Conservation (phyloP, 805 yeast species). For the Candida maris region DNA sequence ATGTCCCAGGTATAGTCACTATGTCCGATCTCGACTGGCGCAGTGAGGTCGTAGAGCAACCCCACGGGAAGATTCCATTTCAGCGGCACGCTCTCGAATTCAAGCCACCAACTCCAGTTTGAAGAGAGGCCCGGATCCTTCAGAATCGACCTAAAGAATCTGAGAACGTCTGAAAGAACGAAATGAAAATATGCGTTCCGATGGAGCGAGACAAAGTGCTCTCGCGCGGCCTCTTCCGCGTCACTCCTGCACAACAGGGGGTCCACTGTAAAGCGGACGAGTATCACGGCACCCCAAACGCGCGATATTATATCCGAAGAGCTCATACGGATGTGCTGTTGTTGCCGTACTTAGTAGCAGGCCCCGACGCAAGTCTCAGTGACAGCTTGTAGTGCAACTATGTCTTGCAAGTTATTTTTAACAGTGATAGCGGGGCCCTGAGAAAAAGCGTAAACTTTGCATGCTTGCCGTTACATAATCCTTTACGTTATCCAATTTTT, state of each 20-base stretch:
- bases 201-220: conserved; percentile 21
- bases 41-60: conserved; percentile 47
- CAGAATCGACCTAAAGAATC: conserved; percentile 35
- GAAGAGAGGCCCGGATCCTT: conserved; percentile 20
- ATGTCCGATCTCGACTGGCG: conserved; percentile 7
- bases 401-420: no score
- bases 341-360: no score
- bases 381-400: no score
- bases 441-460: no score
- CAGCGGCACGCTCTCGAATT: conserved; percentile 58
- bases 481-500: no score
- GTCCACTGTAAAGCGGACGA: conserved; percentile 35
- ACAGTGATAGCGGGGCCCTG: no score
- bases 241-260: conserved; percentile 17
- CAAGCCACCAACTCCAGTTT: conserved; percentile 55
- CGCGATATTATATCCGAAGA: conserved; percentile 30
- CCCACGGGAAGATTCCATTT: conserved; percentile 81
- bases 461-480: no score
- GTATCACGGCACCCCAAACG: conserved; percentile 55
- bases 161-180: conserved; percentile 34
- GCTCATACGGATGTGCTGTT: no score
- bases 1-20: conserved; percentile 41
- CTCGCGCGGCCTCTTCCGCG: conserved; percentile 17
- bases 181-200: conserved; percentile 55
- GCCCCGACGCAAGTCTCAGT: no score